These are phyloP conservation scores for Saccharomycopsis amapae DNA, from an alignment of 805 yeast genomes.

Conservation along the genomic window DNA sequence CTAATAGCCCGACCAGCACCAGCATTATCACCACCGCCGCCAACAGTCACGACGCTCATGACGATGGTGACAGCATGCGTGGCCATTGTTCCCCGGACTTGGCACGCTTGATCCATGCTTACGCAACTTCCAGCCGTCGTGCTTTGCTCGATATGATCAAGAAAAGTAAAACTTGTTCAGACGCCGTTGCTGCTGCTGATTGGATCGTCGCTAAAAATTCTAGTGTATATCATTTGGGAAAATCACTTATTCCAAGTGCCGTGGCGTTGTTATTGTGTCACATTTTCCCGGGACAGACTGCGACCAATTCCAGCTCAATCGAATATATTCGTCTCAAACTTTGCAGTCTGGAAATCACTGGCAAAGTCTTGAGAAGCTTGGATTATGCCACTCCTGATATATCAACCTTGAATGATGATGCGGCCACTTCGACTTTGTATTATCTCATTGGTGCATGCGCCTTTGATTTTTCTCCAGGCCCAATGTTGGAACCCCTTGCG, in stretches of 20 bases:
- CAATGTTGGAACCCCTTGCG: slow-evolving; percentile 52
- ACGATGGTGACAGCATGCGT: too few relatives aligned
- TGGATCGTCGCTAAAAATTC: slow-evolving; percentile 9
- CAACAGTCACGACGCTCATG: too few relatives aligned
- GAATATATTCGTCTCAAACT: slow-evolving; percentile 44
- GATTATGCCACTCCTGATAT: slow-evolving; percentile 15
- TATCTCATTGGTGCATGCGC: slow-evolving; percentile 62
- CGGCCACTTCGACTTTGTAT: slow-evolving; percentile 48
- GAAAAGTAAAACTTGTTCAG: slow-evolving; percentile 14
- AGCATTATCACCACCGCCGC: too few relatives aligned
- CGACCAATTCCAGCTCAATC: slow-evolving; percentile 23
- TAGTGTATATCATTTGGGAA: slow-evolving; percentile 12
- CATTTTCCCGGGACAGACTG: slow-evolving; percentile 4
- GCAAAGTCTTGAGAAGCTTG: slow-evolving; percentile 28
- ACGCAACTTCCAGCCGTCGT: neutral
- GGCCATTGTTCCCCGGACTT: too few relatives aligned
- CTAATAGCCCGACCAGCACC: too few relatives aligned
- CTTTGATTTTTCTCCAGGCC: slow-evolving; percentile 66
- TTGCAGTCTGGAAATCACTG: slow-evolving; percentile 31
- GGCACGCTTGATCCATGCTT: too few relatives aligned
- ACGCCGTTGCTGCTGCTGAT: neutral
- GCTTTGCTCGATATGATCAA: slow-evolving; percentile 5
- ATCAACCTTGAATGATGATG: slow-evolving; percentile 36
- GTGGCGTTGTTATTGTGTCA: slow-evolving; percentile 9
- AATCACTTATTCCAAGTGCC: slow-evolving; percentile 3